Percentiles rank a stretch among this genome's conserved stretches.
Evolutionary conservation across 306 rosid genomes (phyloP).

Genomic region (Gillenia trifoliata): DNA sequence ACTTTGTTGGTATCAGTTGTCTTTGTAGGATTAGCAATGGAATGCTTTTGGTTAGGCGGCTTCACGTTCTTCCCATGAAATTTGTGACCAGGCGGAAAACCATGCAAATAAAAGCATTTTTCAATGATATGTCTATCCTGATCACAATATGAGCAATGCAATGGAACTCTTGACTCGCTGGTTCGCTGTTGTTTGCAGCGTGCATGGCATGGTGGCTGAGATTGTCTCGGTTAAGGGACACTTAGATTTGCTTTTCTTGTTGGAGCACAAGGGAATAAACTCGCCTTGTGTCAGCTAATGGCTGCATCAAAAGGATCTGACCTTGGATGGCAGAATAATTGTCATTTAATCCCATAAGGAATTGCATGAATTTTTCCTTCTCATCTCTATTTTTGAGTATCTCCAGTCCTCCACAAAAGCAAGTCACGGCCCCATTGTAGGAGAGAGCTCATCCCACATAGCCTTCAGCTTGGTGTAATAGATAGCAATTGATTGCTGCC

Average conservation of each 20-base stretch:
- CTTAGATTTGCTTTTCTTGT: not conserved
- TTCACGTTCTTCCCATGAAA: too few species aligned
- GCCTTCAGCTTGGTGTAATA: not conserved
- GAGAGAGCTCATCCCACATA: not conserved
- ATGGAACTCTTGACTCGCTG: not conserved
- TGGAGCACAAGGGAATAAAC: not conserved
- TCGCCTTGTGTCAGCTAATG: not conserved
- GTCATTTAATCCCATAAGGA: not conserved
- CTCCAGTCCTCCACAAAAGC: too few species aligned
- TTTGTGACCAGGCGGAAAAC: not conserved
- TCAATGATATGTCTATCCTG: not conserved
- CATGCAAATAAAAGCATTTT: not conserved
- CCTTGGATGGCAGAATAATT: not conserved
- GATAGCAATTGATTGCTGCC: not conserved
- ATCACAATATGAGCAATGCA: not conserved
- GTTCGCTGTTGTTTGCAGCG: too few species aligned
- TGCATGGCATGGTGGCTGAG: not conserved
- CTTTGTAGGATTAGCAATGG: not conserved
- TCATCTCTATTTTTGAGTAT: too few species aligned
- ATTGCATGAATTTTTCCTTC: not conserved
- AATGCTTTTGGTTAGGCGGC: not conserved
- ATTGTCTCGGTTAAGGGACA: not conserved
- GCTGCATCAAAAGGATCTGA: not conserved
- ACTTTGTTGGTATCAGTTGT: not conserved
- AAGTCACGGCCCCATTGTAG: not conserved